These are phyloP conservation scores for Yamadazyma dushanensis DNA, from an alignment of 1,139 yeast genomes.

Conservation along the genomic window DNA sequence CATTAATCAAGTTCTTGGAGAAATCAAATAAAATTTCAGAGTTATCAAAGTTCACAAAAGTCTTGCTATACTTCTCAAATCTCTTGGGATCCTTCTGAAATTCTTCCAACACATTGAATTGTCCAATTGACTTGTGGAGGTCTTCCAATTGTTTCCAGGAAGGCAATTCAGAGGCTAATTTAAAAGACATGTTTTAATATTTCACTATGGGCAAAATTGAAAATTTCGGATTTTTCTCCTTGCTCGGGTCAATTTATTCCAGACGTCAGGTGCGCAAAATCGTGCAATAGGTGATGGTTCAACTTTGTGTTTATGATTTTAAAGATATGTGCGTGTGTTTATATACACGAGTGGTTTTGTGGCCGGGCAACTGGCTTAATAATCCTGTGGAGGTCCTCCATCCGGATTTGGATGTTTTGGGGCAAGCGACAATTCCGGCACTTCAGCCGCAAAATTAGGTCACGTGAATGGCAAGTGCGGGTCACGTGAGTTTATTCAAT, in stretches of 20 bases:
- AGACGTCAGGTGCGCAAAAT: neutral
- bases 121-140: conserved; percentile 65
- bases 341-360: too few relatives aligned
- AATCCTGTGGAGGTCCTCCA: too few relatives aligned
- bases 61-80: conserved; percentile 71
- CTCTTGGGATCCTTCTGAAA: conserved; percentile 74
- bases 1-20: conserved; percentile 90
- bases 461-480: neutral
- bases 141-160: conserved; percentile 81
- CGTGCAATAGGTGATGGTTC: too few relatives aligned
- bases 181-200: conserved; percentile 40
- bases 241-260: neutral
- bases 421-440: too few relatives aligned
- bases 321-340: too few relatives aligned
- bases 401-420: too few relatives aligned
- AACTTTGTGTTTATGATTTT: too few relatives aligned
- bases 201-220: neutral
- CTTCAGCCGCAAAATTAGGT: neutral
- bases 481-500: too few relatives aligned
- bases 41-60: conserved; percentile 80
- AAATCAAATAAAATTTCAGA: conserved; percentile 89
- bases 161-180: conserved; percentile 72
- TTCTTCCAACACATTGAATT: conserved; percentile 75
- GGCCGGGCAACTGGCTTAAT: too few relatives aligned
- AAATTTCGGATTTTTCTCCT: neutral